Evolutionary conservation across 179 eudicot species (phyloP), one percentile per base, ranked within the genome.

Genomic region (Drosera spatulata): DNA sequence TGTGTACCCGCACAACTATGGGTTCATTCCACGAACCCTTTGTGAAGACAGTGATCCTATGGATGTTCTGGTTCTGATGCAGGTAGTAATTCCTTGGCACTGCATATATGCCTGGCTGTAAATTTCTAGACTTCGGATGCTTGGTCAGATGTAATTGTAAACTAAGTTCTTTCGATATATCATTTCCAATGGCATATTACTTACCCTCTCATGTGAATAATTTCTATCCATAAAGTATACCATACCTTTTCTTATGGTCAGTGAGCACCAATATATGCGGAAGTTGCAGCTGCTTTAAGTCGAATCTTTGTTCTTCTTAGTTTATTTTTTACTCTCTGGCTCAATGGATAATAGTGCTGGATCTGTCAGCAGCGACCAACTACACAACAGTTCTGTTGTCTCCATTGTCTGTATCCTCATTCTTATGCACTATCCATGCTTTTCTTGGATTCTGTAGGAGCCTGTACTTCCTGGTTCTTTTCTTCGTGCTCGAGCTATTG

Each of bases 11-110:
- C 33, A 22, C 33, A 22, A 22, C 33, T 22, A 22, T 22, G 33
- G 33, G 33, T 22, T 89, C 80, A 82, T 89, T 68, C 97, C 97
- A 3, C 74, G 95, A 63, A 89, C 97, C 70, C 57, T 86, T 59
- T 86, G 97, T 61, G 97, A 89, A 75, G 97, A 89, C 65, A 79
- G 76, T 60, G 97, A 89, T 77, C 95, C 91, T 7, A 80, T 89
- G 85, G 97, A 89, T 44, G 97, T 86, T 63, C 85, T 89, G 58
- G 73, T 22, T 22, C 33, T 22, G 33, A 22, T 22, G 33, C 33
- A 22, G 33, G 33, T 22, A 22, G 33, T 22, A 86, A 57, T 80
- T 89, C 71, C 86, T 89, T 91, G 85, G 86, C 88, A 91, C 85
- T 74, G 10, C 62, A 2, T 13, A 2, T 13, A 37, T 42, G 42